Percentiles rank a stretch among this genome's conserved stretches.
phyloP scores from a whole-genome alignment of 2,329 filamentous ascomycete genomes.

The Aspergillus sergii region DNA sequence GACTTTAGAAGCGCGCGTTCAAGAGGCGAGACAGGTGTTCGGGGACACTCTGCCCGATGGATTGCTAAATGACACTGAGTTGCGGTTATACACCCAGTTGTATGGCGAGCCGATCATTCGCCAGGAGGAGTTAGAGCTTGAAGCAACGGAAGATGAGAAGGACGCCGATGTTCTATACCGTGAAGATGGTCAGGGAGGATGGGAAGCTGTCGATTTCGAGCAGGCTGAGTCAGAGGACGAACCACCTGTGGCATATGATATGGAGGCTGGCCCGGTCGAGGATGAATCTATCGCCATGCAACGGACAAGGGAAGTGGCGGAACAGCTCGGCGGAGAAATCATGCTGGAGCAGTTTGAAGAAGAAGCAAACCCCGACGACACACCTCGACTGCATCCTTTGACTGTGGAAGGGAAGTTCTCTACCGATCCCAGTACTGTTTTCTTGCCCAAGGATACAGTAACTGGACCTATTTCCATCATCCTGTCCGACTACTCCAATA shows the following conservation, averaged over 20 bases:
- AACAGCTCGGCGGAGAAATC: slow-evolving; percentile 43
- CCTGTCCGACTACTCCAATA: slow-evolving; percentile 68
- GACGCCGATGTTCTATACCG: slow-evolving; percentile 39
- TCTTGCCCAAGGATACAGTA: slow-evolving; percentile 71
- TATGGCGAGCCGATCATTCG: slow-evolving; percentile 70
- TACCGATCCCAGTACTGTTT: slow-evolving; percentile 72
- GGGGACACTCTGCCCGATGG: slow-evolving; percentile 74
- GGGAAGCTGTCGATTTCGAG: slow-evolving; percentile 38
- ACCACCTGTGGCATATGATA: slow-evolving; percentile 31
- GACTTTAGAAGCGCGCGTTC: slow-evolving; percentile 52
- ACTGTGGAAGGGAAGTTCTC: slow-evolving; percentile 74
- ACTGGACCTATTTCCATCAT: slow-evolving; percentile 70
- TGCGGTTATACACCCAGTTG: slow-evolving; percentile 73
- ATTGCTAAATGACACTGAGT: slow-evolving; percentile 71
- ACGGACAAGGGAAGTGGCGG: slow-evolving; percentile 42
- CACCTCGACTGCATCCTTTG: slow-evolving; percentile 69
- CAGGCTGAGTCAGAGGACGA: slow-evolving; percentile 24
- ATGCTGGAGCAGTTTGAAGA: slow-evolving; percentile 48
- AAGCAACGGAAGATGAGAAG: slow-evolving; percentile 33
- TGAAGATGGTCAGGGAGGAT: slow-evolving; percentile 40
- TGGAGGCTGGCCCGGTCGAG: slow-evolving; percentile 28
- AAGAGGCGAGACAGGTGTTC: slow-evolving; percentile 72
- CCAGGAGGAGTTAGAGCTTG: slow-evolving; percentile 27
- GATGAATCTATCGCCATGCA: slow-evolving; percentile 35
- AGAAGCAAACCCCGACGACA: slow-evolving; percentile 43